These are phyloP conservation scores for Rutidosis leptorrhynchoides DNA, from an alignment of 129 eudicot species.

Conservation along the genomic window DNA sequence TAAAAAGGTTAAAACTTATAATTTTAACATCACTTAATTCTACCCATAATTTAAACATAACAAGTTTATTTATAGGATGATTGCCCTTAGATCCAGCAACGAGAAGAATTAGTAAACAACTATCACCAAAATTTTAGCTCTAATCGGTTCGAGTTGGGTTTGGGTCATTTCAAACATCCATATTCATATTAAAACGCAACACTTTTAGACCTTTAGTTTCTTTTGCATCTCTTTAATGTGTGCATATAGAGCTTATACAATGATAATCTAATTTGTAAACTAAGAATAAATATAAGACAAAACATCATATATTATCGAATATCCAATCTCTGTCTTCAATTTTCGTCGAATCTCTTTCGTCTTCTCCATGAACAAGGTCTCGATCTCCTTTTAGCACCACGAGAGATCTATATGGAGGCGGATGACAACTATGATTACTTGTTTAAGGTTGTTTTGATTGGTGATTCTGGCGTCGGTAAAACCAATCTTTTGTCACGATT, in stretches of 20 bases:
- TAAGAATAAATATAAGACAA: background rate
- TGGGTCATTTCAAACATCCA: background rate
- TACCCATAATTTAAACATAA: too few species aligned
- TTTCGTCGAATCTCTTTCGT: too few species aligned
- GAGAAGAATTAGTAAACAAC: constrained; percentile 24
- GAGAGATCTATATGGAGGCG: constrained; percentile 35
- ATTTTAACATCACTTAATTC: too few species aligned
- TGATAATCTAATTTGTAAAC: too few species aligned
- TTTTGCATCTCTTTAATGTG: constrained; percentile 9
- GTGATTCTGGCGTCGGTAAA: constrained; percentile 39
- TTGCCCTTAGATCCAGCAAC: constrained; percentile 25
- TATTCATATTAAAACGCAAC: background rate
- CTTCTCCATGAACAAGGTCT: constrained; percentile 24
- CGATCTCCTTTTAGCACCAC: constrained; percentile 11
- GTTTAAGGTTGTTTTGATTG: constrained; percentile 34
- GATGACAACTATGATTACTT: constrained; percentile 38
- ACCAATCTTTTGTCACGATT: constrained; percentile 36
- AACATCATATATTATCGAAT: constrained; percentile 12
- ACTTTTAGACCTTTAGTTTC: constrained; percentile 17
- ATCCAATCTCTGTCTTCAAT: constrained; percentile 14
- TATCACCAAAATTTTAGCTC: constrained; percentile 25
- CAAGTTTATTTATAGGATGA: constrained; percentile 5
- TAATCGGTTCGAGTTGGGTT: background rate
- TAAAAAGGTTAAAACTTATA: too few species aligned
- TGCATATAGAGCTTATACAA: background rate